Evolutionary conservation across 2,329 filamentous ascomycete species (phyloP), one percentile per base, ranked within the genome.

Genomic region (Verticillium longisporum): DNA sequence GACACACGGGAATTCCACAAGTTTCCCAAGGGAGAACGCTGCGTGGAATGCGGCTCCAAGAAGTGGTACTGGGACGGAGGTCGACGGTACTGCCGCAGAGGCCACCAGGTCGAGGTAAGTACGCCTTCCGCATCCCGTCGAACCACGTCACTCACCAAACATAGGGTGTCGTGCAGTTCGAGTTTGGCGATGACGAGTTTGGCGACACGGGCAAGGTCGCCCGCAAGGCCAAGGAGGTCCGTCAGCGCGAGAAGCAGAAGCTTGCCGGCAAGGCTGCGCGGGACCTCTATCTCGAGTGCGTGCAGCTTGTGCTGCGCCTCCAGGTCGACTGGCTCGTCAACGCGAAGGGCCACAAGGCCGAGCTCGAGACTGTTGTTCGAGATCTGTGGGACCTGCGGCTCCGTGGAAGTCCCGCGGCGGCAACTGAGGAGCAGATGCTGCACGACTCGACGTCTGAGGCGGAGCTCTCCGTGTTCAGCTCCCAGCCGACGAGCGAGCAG

Each of bases 351-450:
- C 81, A 95, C 56, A 87, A 88, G 1, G 73, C 79, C 4, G 89
- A 96, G 67, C 80, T 97, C 13, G 92, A 96, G 78, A 87, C 78
- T 7, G 80, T 96, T 10, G 86, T 96, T 5, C 85, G 87, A 62
- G 92, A 97, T 71, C 82, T 99, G 14, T 99, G 95, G 94, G 82
- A 88, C 59, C 76, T 97, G 58, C 85, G 91, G 5, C 77, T 81
- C 2, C 75, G 82, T 38, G 76, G 75, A 21, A 75, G 61, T 55
- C 70, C 73, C 67, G 78, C 64, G 37, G 78, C 73, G 55, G 75
- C 70, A 66, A 74, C 14, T 50, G 54, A 14, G 26, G 59, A 70
- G 69, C 5, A 70, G 69, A 9, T 10, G 13, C 34, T 36, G 55
- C 68, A 68, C 21, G 68, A 70, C 14, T 65, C 65, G 26, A 59